Conservation (phyloP, 495 filamentous ascomycete species). For the Tuber borchii region DNA sequence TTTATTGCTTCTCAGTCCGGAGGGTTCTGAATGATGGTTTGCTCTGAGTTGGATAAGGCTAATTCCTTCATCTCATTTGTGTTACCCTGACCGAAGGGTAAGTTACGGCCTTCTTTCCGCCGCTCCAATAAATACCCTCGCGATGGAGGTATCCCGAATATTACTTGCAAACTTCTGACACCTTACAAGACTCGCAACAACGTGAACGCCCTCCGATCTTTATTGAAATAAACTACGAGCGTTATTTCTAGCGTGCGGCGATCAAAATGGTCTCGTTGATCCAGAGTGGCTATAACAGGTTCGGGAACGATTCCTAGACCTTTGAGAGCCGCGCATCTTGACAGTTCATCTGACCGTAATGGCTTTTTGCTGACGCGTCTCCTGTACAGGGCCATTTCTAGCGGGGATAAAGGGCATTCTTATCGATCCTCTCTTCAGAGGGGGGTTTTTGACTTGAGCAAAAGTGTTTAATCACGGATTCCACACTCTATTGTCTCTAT, state of each 20-base stretch:
- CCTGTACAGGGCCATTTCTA: neutral
- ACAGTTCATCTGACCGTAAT: neutral
- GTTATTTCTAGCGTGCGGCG: neutral
- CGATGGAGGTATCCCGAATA: neutral
- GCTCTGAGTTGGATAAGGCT: neutral
- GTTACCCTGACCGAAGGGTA: neutral
- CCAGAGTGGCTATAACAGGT: neutral
- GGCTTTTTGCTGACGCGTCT: neutral
- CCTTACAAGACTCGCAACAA: neutral
- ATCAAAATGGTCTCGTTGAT: neutral
- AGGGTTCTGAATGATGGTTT: neutral
- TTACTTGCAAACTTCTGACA: neutral
- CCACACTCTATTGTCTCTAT: neutral
- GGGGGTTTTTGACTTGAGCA: neutral
- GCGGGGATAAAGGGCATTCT: neutral
- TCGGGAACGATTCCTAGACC: neutral
- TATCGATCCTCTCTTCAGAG: neutral
- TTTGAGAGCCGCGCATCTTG: neutral
- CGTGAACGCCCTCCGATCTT: neutral
- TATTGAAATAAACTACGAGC: neutral
- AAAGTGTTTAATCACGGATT: neutral
- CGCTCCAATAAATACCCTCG: neutral
- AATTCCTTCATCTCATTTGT: neutral
- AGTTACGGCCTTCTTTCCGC: neutral
- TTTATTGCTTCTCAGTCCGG: neutral